phyloP scores from a whole-genome alignment of 2,329 filamentous ascomycete genomes.

The Diaporthe sp. region DNA sequence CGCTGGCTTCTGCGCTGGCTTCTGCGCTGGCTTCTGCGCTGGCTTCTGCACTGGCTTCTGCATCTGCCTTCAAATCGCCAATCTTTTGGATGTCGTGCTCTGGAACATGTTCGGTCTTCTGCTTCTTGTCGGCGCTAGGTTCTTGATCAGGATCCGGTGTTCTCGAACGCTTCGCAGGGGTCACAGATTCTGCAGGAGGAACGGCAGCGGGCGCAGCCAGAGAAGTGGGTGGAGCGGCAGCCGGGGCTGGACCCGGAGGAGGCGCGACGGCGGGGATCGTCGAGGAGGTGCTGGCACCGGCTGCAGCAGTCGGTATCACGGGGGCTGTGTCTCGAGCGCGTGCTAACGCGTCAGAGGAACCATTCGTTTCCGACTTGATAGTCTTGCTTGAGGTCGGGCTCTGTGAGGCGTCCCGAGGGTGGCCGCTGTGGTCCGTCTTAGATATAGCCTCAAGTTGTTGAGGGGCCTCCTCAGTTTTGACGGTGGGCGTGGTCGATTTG shows the following conservation, averaged over 20 bases:
- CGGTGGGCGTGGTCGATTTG: slow-evolving; percentile 1
- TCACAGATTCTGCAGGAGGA: slow-evolving; percentile 3
- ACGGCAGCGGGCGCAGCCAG: slow-evolving; percentile 14
- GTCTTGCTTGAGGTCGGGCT: background rate
- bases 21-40: slow-evolving; percentile 43
- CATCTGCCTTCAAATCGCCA: slow-evolving; percentile 35
- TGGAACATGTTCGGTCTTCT: slow-evolving; percentile 37
- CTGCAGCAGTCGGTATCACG: slow-evolving; percentile 18
- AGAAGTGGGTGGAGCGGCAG: slow-evolving; percentile 2
- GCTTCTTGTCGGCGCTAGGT: slow-evolving; percentile 37
- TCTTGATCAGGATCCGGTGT: slow-evolving; percentile 38
- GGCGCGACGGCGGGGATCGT: slow-evolving; percentile 30
- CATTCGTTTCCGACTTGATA: slow-evolving; percentile 17
- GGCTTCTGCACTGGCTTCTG: slow-evolving; percentile 37
- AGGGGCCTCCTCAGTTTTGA: slow-evolving; percentile 24
- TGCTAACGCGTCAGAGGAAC: background rate
- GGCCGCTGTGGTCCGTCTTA: background rate
- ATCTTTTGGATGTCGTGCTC: slow-evolving; percentile 5
- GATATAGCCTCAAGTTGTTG: slow-evolving; percentile 7
- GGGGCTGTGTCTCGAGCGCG: background rate
- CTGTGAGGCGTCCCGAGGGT: background rate
- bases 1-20: background rate
- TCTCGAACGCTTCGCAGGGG: slow-evolving; percentile 38
- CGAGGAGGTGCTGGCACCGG: background rate
- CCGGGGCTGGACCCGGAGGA: slow-evolving; percentile 4